Evolutionary conservation across 2,329 filamentous ascomycete genomes (phyloP).

Genomic region (Beauveria sp.): DNA sequence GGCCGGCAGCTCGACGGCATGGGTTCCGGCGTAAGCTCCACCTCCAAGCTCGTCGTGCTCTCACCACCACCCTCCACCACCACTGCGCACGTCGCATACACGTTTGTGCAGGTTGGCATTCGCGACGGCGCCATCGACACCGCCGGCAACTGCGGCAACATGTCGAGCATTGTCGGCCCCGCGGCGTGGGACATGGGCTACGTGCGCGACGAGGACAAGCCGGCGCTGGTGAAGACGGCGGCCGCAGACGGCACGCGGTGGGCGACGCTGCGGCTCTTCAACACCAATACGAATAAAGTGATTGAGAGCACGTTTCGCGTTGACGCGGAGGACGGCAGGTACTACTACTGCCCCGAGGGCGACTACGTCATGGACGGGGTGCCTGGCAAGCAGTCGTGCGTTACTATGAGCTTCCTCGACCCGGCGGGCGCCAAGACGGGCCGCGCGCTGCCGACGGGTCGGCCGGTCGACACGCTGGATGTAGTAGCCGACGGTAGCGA

Average conservation of each 20-base stretch:
- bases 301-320: slow-evolving; percentile 52
- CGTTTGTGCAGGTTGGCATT: slow-evolving; percentile 63
- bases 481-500: slow-evolving; percentile 13
- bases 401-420: slow-evolving; percentile 53
- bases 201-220: slow-evolving; percentile 13
- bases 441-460: slow-evolving; percentile 42
- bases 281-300: slow-evolving; percentile 64
- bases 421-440: slow-evolving; percentile 59
- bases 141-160: slow-evolving; percentile 69
- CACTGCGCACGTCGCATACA: slow-evolving; percentile 54
- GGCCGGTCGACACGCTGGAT: slow-evolving; percentile 41
- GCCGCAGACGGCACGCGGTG: slow-evolving; percentile 22
- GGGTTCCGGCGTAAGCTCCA: slow-evolving; percentile 60
- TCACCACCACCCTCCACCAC: slow-evolving; percentile 16
- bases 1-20: slow-evolving; percentile 66
- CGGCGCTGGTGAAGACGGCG: slow-evolving; percentile 10
- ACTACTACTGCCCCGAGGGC: slow-evolving; percentile 29
- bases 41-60: slow-evolving; percentile 65
- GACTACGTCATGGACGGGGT: slow-evolving; percentile 59
- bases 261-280: slow-evolving; percentile 52
- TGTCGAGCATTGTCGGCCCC: slow-evolving; percentile 60
- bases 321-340: slow-evolving; percentile 24
- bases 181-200: slow-evolving; percentile 26
- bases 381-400: slow-evolving; percentile 46
- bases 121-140: slow-evolving; percentile 53